phyloP scores from a whole-genome alignment of 2,329 filamentous ascomycete species.

The Colletotrichum euphorbiae region DNA sequence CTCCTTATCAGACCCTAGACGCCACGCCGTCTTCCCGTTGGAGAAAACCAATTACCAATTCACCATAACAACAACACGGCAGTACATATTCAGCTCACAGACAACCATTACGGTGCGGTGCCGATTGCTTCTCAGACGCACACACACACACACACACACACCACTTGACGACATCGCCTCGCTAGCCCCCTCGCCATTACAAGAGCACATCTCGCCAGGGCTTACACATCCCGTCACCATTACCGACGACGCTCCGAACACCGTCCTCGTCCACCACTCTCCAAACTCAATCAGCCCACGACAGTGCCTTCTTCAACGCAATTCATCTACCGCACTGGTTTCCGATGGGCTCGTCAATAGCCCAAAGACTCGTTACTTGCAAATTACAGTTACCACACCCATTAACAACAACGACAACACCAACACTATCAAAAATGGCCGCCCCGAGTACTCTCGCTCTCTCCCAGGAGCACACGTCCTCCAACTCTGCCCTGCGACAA shows the following conservation, averaged over 20 bases:
- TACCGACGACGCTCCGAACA: conserved; percentile 18
- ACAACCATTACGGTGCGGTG: conserved; percentile 9
- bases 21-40: conserved; percentile 15
- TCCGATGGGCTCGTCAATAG: conserved; percentile 41
- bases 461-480: conserved; percentile 52
- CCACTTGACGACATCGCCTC: conserved; percentile 28
- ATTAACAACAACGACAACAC: conserved; percentile 18
- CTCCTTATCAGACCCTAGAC: conserved; percentile 10
- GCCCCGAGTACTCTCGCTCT: conserved; percentile 21
- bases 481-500: conserved; percentile 63
- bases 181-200: conserved; percentile 16
- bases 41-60: conserved; percentile 1
- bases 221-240: not conserved
- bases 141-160: not conserved
- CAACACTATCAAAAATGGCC: conserved; percentile 29
- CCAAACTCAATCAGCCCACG: conserved; percentile 13
- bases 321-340: conserved; percentile 5
- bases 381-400: conserved; percentile 36
- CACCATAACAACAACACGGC: not conserved
- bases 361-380: conserved; percentile 37
- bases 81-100: conserved; percentile 7
- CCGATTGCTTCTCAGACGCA: not conserved
- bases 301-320: not conserved
- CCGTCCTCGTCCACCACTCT: conserved; percentile 11
- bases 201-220: conserved; percentile 3